Base-by-base conservation (phyloP, 1,139 yeast genomes). In the Geotrichum fermentans region DNA sequence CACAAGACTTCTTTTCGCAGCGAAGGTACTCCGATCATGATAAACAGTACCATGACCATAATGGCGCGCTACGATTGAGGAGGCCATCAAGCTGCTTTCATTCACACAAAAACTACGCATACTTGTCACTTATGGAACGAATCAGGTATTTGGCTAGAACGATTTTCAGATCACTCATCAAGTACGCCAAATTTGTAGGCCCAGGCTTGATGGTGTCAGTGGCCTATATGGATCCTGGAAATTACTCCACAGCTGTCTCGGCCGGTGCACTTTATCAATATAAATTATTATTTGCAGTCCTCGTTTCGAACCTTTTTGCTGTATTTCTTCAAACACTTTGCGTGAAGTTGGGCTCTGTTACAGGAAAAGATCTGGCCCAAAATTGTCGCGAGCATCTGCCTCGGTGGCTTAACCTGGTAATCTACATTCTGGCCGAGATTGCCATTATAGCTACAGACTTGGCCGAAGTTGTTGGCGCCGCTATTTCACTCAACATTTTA, bases 401-500 rank as follows among this genome's bases (percentile, higher is more conserved):
- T 1, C 61, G 62, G 28, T 79, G 83, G 80, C 58, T 83, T 53
- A 81, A 83, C 57, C 62, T 69, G 52, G 55, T 66, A 0, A 56
- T 86, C 5, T 86, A 87, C 76, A 55, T 82, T 40, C 71, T 83
- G 53, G 90, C 95, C 1, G 95, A 86, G 62, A 73, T 77, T 60
- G 92, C 95, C 30, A 85, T 86, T 52, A 78, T 86, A 45, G 88
- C 95, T 1, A 86, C 95, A 0, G 95, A 86, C 70, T 74, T 86
- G 10, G 94, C 95, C 3, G 95, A 86, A 61, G 95, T 86, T 29
- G 83, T 86, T 50, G 95, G 95, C 59, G 79, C 88, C n/a, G 94
- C 95, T 3, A 80, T 86, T 58, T 92, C 95, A 0, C 69, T 86
- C 52, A 84, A 86, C 60, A 80, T 86, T 49, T 70, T 86, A 52